phyloP scores from a whole-genome alignment of 345 rosid species.

The Citrus australasica region DNA sequence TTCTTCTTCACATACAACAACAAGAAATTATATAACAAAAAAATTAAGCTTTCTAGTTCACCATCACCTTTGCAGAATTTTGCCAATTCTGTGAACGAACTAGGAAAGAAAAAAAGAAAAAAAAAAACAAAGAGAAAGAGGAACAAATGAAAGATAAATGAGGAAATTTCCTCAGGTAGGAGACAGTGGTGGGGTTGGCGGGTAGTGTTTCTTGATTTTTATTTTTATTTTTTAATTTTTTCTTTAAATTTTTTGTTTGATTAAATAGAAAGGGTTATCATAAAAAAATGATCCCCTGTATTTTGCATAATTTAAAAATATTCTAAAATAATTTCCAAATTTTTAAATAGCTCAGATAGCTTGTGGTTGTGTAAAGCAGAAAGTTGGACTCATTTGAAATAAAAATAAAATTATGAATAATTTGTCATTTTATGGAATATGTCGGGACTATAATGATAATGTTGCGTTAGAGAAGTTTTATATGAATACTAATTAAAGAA shows the following conservation, averaged over 20 bases:
- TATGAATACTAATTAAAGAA: too few relatives aligned
- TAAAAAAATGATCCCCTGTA: rapidly evolving
- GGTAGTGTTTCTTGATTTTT: conserved; percentile 3
- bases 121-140: too few relatives aligned
- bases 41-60: neutral
- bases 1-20: neutral
- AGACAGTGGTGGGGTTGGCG: conserved; percentile 28
- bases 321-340: too few relatives aligned
- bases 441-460: too few relatives aligned
- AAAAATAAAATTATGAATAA: too few relatives aligned
- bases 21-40: neutral
- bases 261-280: neutral
- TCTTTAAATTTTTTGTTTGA: neutral
- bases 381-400: neutral
- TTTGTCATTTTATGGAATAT: too few relatives aligned
- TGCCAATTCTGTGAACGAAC: neutral
- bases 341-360: too few relatives aligned
- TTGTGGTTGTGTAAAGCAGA: too few relatives aligned
- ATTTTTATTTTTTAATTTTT: neutral
- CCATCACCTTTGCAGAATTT: neutral
- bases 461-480: neutral
- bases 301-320: too few relatives aligned
- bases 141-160: neutral
- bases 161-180: conserved; percentile 28
- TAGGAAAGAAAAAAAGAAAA: neutral